Evolutionary conservation across 108 stramenopile genomes (phyloP).

Genomic region (Nitzschia inconspicua): DNA sequence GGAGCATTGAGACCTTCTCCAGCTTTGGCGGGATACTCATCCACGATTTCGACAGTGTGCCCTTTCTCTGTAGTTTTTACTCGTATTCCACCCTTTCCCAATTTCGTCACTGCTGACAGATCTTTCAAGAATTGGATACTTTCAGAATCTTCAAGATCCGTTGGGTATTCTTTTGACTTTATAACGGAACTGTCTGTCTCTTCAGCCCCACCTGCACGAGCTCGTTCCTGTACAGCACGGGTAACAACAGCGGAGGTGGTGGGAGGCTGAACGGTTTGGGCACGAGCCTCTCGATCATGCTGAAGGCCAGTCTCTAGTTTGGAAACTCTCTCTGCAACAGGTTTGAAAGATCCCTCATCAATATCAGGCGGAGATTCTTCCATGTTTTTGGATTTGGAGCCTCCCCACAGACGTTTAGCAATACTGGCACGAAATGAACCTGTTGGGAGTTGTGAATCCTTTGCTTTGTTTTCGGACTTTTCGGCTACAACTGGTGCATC

Average conservation of each 20-base stretch:
- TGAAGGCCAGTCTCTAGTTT: too few relatives aligned
- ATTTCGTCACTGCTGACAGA: slow-evolving; percentile 8
- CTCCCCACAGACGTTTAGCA: background rate
- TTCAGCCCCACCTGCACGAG: too few relatives aligned
- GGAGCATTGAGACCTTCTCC: background rate
- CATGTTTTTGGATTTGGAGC: background rate
- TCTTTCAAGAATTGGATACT: background rate
- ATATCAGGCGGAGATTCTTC: too few relatives aligned
- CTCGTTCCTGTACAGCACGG: too few relatives aligned
- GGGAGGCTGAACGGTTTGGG: background rate
- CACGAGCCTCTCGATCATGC: background rate
- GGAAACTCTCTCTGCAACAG: too few relatives aligned
- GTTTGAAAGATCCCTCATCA: too few relatives aligned
- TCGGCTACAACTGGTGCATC: background rate
- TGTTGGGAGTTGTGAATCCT: too few relatives aligned
- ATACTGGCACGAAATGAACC: too few relatives aligned
- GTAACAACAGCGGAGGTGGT: too few relatives aligned
- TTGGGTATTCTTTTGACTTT: background rate
- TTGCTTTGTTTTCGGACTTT: too few relatives aligned
- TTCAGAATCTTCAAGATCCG: background rate
- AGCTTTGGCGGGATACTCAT: slow-evolving; percentile 22
- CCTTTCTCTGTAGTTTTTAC: slow-evolving; percentile 7
- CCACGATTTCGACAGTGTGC: slow-evolving; percentile 21
- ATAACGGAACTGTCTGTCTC: background rate
- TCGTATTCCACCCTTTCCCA: slow-evolving; percentile 18